Base-by-base conservation (phyloP, 2,329 filamentous ascomycete genomes). In the Colletotrichum trifolii region DNA sequence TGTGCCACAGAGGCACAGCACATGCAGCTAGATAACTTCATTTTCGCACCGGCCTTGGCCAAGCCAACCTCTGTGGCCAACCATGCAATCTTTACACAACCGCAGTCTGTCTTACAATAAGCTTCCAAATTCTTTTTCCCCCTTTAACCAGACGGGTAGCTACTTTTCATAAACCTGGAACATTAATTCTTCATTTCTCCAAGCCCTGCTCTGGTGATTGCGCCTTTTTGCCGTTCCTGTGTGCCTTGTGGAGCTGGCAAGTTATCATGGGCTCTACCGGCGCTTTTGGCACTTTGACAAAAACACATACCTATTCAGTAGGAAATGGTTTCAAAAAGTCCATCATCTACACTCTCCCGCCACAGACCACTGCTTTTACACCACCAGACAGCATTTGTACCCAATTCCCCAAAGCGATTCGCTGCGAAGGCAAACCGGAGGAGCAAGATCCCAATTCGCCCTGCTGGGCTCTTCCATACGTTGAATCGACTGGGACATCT, bases 21-120 rank as follows among this genome's bases (percentile, higher is more conserved):
- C 57, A 57, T 57, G 59, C 45, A 62, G n/a, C 59, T 62, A 62
- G 59, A 57, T 46, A 57, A 62, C 6, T 13, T 12, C 8, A 8
- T 13, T 38, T 8, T 61, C 17, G 45, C 47, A 35, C 7, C n/a
- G n/a, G 40, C 13, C 25, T 25, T 25, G 25, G 25, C 25, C 25
- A 25, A 25, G 25, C 25, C 25, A 25, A 1, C 4, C 4, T 25
- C 25, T 25, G 1, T 25, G 25, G 39, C 39, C 12, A 4, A 42
- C 8, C 3, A 33, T 12, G 25, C 12, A 43, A 13, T 12, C 40
- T 43, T 8, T 43, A 15, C 15, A 6, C 1, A 43, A 43, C 40
- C 40, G 15, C 4, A 43, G 11, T 13, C 40, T 12, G 25, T 25
- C 25, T 1, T 25, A 25, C 25, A 25, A 25, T 25, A 25, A 25